These are phyloP conservation scores for Colletotrichum sp. DNA, from an alignment of 2,329 filamentous ascomycete species.

Conservation along the genomic window DNA sequence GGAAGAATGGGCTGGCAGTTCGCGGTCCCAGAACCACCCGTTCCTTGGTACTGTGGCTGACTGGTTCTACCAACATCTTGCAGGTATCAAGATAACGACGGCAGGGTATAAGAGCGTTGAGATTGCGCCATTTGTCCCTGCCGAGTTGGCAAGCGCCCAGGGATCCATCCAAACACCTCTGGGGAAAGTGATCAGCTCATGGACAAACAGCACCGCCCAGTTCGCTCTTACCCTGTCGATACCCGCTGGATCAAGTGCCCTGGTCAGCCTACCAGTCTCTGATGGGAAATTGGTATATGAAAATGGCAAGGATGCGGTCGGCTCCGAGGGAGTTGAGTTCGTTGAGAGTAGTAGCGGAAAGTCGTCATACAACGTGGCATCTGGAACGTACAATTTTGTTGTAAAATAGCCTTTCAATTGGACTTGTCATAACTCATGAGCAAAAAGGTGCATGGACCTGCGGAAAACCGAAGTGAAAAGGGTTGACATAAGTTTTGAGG, in stretches of 20 bases:
- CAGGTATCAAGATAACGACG: not conserved
- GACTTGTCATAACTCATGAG: accelerated
- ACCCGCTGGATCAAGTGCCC: not conserved
- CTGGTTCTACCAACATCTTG: not conserved
- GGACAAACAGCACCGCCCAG: not conserved
- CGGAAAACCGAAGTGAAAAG: not conserved
- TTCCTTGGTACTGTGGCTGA: not conserved
- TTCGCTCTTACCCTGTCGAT: not conserved
- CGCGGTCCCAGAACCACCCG: not conserved
- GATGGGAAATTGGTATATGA: not conserved
- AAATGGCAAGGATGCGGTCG: not conserved
- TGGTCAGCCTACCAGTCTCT: not conserved
- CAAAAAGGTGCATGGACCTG: not conserved
- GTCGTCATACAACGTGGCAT: not conserved
- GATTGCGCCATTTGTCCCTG: not conserved
- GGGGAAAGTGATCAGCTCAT: not conserved
- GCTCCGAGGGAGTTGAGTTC: not conserved
- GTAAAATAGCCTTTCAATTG: not conserved
- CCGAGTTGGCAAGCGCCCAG: not conserved
- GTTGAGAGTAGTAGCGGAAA: not conserved
- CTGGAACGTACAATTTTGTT: not conserved
- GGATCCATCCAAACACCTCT: not conserved
- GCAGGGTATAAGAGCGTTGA: not conserved
- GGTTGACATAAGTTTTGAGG: not conserved
- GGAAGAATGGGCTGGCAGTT: not conserved